phyloP scores from a whole-genome alignment of 1,139 yeast genomes.

The Pichia sp. region DNA sequence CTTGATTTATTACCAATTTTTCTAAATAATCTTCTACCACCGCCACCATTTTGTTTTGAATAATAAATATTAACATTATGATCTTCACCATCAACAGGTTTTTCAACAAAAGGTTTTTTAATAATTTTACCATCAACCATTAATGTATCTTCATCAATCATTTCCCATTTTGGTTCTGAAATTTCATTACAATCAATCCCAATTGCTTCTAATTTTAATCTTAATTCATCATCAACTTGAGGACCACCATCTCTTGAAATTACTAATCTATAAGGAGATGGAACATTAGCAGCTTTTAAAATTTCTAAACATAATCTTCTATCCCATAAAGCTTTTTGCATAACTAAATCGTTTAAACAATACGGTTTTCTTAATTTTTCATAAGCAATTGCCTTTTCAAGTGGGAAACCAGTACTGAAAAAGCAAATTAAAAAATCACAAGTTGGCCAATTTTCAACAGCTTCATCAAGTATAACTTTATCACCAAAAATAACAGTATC shows the following conservation, averaged over 20 bases:
- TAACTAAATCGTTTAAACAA: slow-evolving; percentile 76
- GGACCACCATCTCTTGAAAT: slow-evolving; percentile 98
- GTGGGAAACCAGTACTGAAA: slow-evolving; percentile 93
- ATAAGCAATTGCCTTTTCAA: slow-evolving; percentile 90
- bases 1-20: slow-evolving; percentile 97
- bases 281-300: slow-evolving; percentile 76
- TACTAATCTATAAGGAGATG: slow-evolving; percentile 82
- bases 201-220: slow-evolving; percentile 47
- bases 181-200: slow-evolving; percentile 50
- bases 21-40: slow-evolving; percentile 89
- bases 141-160: slow-evolving; percentile 85
- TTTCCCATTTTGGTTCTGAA: slow-evolving; percentile 75
- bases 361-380: slow-evolving; percentile 88
- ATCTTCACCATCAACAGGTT: slow-evolving; percentile 98
- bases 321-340: slow-evolving; percentile 96
- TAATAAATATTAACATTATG: slow-evolving; percentile 95
- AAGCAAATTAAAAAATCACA: slow-evolving; percentile 92
- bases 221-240: slow-evolving; percentile 59
- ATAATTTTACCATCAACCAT: slow-evolving; percentile 66
- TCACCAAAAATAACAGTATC: slow-evolving; percentile 97
- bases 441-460: slow-evolving; percentile 96
- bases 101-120: slow-evolving; percentile 91
- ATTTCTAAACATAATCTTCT: slow-evolving; percentile 80
- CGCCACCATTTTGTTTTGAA: slow-evolving; percentile 87
- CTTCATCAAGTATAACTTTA: slow-evolving; percentile 90